Conservation (phyloP, 2,329 filamentous ascomycete genomes). For the Sarocladium oryzae region DNA sequence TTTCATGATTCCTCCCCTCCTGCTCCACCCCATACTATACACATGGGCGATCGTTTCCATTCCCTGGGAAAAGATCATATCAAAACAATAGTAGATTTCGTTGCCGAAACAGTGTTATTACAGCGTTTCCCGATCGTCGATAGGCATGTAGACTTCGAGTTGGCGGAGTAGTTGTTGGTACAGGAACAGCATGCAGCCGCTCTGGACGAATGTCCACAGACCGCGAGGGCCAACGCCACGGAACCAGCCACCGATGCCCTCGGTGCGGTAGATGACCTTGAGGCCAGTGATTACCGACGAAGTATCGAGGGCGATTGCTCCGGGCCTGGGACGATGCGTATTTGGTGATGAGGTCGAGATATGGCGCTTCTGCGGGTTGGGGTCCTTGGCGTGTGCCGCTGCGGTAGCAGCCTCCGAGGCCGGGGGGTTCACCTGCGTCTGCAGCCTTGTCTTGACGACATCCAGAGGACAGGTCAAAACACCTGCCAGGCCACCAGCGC, state of each 20-base stretch:
- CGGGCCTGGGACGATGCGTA: constrained; percentile 72
- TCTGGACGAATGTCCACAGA: constrained; percentile 97
- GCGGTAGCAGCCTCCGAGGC: constrained; percentile 20
- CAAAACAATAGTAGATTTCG: too few relatives aligned
- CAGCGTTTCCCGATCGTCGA: constrained; percentile 20
- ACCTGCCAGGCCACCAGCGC: constrained; percentile 85
- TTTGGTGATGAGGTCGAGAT: constrained; percentile 90
- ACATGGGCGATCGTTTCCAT: not conserved
- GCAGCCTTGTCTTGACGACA: constrained; percentile 93
- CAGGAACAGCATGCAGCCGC: constrained; percentile 90
- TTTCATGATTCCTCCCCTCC: not conserved
- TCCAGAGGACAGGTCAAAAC: constrained; percentile 94
- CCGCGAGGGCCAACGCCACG: constrained; percentile 86
- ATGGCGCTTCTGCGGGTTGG: constrained; percentile 53
- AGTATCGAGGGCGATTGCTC: constrained; percentile 75
- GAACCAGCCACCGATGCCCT: constrained; percentile 87
- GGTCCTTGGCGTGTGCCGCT: constrained; percentile 18
- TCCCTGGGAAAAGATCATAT: too few relatives aligned
- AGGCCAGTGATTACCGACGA: constrained; percentile 83
- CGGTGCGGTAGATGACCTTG: constrained; percentile 79
- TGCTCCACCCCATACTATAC: not conserved
- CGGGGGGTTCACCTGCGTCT: constrained; percentile 66
- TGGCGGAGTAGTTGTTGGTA: constrained; percentile 82
- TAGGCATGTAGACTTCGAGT: constrained; percentile 50
- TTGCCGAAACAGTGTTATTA: constrained; percentile 12